Evolutionary conservation across 495 filamentous ascomycete genomes (phyloP).

Genomic region (Penicillium fimorum): DNA sequence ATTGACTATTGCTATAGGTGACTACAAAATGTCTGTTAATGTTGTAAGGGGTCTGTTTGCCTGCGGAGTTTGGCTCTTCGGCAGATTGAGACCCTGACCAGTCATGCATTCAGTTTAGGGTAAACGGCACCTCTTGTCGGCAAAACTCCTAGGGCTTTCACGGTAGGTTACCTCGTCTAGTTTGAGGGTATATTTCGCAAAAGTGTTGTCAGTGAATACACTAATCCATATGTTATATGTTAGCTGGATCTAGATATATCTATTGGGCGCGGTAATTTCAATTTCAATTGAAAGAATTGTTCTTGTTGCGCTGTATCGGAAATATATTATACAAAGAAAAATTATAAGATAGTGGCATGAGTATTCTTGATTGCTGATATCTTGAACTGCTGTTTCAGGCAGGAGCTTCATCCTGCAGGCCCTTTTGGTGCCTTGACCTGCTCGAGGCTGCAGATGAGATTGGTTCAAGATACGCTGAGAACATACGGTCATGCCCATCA

Average conservation of each 20-base stretch:
- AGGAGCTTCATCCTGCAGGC: conserved; percentile 9
- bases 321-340: background rate
- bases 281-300: background rate
- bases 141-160: background rate
- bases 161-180: background rate
- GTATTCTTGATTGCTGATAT: background rate
- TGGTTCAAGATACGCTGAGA: conserved; percentile 3
- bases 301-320: background rate
- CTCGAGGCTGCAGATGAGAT: conserved; percentile 2
- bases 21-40: background rate
- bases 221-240: background rate
- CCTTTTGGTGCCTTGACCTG: conserved; percentile 2
- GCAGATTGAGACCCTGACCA: conserved; percentile 6
- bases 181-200: background rate
- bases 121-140: conserved; percentile 5
- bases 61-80: background rate
- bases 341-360: background rate
- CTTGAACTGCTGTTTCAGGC: conserved; percentile 3
- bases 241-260: background rate
- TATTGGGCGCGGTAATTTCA: background rate
- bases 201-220: background rate
- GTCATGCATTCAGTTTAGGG: conserved; percentile 1
- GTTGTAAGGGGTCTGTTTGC: background rate
- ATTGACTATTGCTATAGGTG: background rate
- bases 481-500: background rate